These are phyloP conservation scores for Aspergillus oerlinghausenensis DNA, from an alignment of 2,329 filamentous ascomycete genomes.

Conservation along the genomic window DNA sequence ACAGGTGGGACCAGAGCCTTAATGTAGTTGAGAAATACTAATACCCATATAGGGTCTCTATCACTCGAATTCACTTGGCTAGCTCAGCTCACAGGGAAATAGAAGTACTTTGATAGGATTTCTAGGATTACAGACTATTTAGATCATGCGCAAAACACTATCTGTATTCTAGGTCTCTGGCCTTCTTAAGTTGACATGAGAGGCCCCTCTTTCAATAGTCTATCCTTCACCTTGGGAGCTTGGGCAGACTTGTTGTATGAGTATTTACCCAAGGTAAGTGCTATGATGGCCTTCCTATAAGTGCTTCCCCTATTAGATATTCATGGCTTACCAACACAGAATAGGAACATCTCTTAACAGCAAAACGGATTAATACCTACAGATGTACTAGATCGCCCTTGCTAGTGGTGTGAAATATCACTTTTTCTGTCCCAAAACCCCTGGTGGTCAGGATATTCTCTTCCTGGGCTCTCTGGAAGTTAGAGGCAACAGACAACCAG, in stretches of 20 bases:
- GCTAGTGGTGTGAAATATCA: too few relatives aligned
- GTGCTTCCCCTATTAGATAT: background rate
- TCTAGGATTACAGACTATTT: conserved; percentile 75
- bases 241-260: conserved; percentile 43
- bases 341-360: too few relatives aligned
- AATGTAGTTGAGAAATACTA: background rate
- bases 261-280: conserved; percentile 26
- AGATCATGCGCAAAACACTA: conserved; percentile 65
- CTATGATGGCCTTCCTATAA: background rate
- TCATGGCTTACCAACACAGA: too few relatives aligned
- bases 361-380: too few relatives aligned
- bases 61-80: conserved; percentile 79
- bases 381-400: too few relatives aligned
- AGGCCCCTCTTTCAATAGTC: conserved; percentile 10
- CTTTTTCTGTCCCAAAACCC: too few relatives aligned
- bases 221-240: conserved; percentile 32
- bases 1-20: background rate
- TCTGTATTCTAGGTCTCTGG: conserved; percentile 70
- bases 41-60: background rate
- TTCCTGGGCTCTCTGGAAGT: too few relatives aligned
- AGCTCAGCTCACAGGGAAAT: conserved; percentile 71
- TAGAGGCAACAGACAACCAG: too few relatives aligned
- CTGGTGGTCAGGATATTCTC: too few relatives aligned
- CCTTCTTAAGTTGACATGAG: conserved; percentile 63
- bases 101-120: conserved; percentile 81